Evolutionary conservation across 163 green algal species (phyloP).

Genomic region (Volvox carteri): DNA sequence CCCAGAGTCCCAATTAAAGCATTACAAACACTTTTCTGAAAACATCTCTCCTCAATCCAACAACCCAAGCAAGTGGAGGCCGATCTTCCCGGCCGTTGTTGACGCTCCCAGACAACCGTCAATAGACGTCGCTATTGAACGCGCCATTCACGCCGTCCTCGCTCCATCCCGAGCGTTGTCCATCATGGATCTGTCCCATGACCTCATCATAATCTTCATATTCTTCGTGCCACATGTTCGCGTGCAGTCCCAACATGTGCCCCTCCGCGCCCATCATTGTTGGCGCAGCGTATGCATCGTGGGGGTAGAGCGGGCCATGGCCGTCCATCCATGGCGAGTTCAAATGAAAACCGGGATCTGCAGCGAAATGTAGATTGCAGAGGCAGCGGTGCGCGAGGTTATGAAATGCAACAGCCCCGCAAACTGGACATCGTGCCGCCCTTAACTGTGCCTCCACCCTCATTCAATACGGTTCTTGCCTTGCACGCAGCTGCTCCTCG

Average conservation of each 20-base stretch:
- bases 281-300: background rate
- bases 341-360: constrained; percentile 10
- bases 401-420: no score
- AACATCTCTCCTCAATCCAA: no score
- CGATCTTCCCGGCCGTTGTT: no score
- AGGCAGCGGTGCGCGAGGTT: no score
- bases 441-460: no score
- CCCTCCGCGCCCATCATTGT: constrained; percentile 17
- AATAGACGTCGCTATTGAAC: constrained; percentile 44
- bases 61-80: no score
- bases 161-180: constrained; percentile 21
- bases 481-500: no score
- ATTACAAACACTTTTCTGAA: no score
- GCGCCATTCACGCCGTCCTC: constrained; percentile 8
- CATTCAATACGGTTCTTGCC: no score
- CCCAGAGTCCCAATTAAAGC: no score
- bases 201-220: constrained; percentile 54
- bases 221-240: background rate
- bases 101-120: background rate
- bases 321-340: background rate
- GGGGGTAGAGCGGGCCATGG: constrained; percentile 17
- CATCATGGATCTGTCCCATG: constrained; percentile 30
- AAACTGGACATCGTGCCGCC: no score
- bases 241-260: background rate
- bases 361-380: background rate